These are phyloP conservation scores for Linaria vulgaris DNA, from an alignment of 257 asterid genomes.

Conservation along the genomic window DNA sequence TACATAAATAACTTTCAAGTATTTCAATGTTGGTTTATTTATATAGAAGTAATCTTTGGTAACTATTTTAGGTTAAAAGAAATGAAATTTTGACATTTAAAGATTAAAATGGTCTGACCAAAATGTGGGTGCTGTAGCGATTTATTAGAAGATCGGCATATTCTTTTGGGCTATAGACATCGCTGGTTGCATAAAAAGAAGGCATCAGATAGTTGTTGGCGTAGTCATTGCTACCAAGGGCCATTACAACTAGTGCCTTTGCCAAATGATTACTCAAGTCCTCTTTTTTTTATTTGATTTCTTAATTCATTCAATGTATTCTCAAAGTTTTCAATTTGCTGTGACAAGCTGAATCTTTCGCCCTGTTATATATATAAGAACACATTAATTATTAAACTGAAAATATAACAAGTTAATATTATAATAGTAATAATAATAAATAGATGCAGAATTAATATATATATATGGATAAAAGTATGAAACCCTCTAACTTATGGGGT, in stretches of 20 bases:
- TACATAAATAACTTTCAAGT: too few relatives aligned
- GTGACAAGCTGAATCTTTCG: conserved; percentile 55
- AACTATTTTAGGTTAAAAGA: too few relatives aligned
- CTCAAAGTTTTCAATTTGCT: conserved; percentile 51
- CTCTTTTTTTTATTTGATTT: conserved; percentile 35
- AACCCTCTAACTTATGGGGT: too few relatives aligned
- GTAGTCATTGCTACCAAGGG: conserved; percentile 74
- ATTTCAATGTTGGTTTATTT: too few relatives aligned
- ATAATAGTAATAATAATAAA: too few relatives aligned
- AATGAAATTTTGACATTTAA: neutral
- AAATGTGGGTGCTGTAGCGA: conserved; percentile 47
- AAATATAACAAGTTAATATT: neutral
- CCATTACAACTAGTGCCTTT: conserved; percentile 48
- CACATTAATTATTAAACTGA: neutral
- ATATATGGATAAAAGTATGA: too few relatives aligned
- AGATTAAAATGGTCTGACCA: conserved; percentile 29
- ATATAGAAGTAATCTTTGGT: too few relatives aligned
- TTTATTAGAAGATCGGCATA: conserved; percentile 62
- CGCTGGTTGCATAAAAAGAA: conserved; percentile 48
- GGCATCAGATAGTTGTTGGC: conserved; percentile 64
- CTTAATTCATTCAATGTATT: conserved; percentile 41
- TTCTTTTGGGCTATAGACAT: conserved; percentile 44
- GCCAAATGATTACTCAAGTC: conserved; percentile 42
- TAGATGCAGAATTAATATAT: too few relatives aligned
- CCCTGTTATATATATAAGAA: conserved; percentile 36